Evolutionary conservation across 495 filamentous ascomycete genomes (phyloP).

Genomic region (Neohortaea acidophila): DNA sequence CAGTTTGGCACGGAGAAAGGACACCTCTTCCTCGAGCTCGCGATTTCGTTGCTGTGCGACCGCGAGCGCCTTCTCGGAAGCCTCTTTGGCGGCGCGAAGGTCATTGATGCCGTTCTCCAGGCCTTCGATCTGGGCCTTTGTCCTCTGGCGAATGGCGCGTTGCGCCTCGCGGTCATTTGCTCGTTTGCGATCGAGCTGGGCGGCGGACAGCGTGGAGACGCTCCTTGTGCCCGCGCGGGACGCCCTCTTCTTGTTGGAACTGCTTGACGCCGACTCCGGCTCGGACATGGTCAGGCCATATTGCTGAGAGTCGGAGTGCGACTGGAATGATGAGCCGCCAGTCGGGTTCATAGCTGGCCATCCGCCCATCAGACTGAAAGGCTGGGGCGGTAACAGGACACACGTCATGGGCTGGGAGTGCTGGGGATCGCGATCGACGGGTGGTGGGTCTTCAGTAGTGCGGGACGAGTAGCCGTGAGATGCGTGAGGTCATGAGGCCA

Average conservation of each 20-base stretch:
- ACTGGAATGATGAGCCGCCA: neutral
- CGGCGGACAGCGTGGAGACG: constrained; percentile 41
- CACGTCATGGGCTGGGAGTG: constrained; percentile 16
- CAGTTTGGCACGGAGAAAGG: constrained; percentile 22
- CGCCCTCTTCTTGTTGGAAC: constrained; percentile 22
- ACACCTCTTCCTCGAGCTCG: constrained; percentile 39
- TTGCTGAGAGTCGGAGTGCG: neutral
- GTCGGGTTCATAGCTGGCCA: constrained; percentile 14
- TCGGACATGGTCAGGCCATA: constrained; percentile 25
- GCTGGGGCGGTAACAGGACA: constrained; percentile 8
- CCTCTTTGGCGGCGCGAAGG: constrained; percentile 33
- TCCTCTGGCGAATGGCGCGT: constrained; percentile 68
- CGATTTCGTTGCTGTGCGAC: constrained; percentile 38
- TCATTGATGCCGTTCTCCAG: constrained; percentile 58
- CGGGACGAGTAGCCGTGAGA: too few relatives aligned
- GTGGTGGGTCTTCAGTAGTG: too few relatives aligned
- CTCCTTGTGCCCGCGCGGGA: constrained; percentile 45
- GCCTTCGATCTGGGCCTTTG: constrained; percentile 62
- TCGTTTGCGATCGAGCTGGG: constrained; percentile 55
- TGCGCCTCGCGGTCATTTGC: constrained; percentile 85
- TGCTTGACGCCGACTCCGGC: constrained; percentile 19
- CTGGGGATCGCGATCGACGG: too few relatives aligned
- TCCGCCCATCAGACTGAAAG: constrained; percentile 3
- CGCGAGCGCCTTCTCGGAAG: constrained; percentile 28
- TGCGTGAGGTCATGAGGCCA: too few relatives aligned